phyloP scores from a whole-genome alignment of 441 rosid species.

The Mallotus repandus region DNA sequence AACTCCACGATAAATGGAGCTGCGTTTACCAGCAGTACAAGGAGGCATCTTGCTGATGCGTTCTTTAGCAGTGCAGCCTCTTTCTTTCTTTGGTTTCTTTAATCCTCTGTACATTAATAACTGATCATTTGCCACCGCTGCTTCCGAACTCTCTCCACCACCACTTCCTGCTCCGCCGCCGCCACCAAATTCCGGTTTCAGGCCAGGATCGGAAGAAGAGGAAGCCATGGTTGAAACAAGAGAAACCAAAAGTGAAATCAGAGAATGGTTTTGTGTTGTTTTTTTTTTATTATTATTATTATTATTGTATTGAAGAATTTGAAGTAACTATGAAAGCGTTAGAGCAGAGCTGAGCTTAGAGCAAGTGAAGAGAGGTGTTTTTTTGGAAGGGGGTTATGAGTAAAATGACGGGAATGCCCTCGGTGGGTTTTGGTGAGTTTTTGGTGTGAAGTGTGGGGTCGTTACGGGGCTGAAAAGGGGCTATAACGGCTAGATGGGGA shows the following conservation, averaged over 20 bases:
- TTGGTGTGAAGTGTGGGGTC: conserved; percentile 2
- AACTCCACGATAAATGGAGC: conserved; percentile 97
- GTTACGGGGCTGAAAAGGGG: conserved; percentile 24
- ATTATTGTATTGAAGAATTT: too few relatives aligned
- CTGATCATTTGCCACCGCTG: conserved; percentile 72
- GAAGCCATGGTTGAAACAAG: conserved; percentile 56
- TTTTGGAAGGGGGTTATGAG: not conserved
- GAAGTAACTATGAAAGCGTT: too few relatives aligned
- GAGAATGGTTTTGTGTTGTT: too few relatives aligned
- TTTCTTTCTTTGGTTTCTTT: conserved; percentile 91
- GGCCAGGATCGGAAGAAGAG: conserved; percentile 76
- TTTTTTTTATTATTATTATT: too few relatives aligned
- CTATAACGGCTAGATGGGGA: conserved; percentile 68
- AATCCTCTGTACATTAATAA: conserved; percentile 64
- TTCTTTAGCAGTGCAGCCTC: conserved; percentile 96
- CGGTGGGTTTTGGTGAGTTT: conserved; percentile 24
- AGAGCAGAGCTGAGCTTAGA: too few relatives aligned
- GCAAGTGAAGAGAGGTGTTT: not conserved
- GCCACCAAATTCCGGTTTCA: conserved; percentile 44
- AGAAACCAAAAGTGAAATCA: not conserved
- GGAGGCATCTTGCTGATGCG: conserved; percentile 98
- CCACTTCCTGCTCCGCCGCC: conserved; percentile 12
- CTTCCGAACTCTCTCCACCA: conserved; percentile 62
- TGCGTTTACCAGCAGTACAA: conserved; percentile 63
- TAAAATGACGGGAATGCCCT: conserved; percentile 43